These are phyloP conservation scores for Stagonosporopsis vannaccii DNA, from an alignment of 2,329 filamentous ascomycete species.

Conservation along the genomic window DNA sequence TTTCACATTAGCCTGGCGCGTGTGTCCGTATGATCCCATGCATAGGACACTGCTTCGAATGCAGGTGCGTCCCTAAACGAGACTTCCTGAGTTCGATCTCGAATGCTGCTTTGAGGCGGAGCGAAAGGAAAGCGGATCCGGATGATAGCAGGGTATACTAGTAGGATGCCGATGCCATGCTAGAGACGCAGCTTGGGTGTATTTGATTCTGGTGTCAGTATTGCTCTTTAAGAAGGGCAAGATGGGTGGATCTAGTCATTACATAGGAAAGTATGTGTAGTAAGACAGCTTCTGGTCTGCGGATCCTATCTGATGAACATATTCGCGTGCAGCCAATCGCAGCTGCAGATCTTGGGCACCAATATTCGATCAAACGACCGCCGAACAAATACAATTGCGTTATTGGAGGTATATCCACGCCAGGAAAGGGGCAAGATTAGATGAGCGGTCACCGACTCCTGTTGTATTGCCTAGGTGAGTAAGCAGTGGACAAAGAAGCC, in stretches of 20 bases:
- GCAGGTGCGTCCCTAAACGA: not conserved
- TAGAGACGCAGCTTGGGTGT: not conserved
- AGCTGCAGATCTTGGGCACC: not conserved
- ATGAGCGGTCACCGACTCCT: not conserved
- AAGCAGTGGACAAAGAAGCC: not conserved
- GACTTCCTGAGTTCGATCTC: not conserved
- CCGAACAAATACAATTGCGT: not conserved
- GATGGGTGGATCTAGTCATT: not conserved
- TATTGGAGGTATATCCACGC: no score
- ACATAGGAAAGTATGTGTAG: not conserved
- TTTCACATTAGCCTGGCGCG: not conserved
- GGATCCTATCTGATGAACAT: no score
- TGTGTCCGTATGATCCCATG: not conserved
- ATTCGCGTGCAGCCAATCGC: not conserved
- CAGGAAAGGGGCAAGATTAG: not conserved
- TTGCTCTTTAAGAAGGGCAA: not conserved
- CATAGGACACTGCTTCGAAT: not conserved
- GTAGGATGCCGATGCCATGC: not conserved
- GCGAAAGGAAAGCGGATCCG: not conserved
- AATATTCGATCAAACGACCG: not conserved
- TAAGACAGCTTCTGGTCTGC: not conserved
- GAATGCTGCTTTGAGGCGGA: not conserved
- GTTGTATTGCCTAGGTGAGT: not conserved
- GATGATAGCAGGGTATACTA: conserved; percentile 2
- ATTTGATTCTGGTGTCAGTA: not conserved